Conservation (phyloP, 2,329 filamentous ascomycete species). For the Trichoderma sp. region DNA sequence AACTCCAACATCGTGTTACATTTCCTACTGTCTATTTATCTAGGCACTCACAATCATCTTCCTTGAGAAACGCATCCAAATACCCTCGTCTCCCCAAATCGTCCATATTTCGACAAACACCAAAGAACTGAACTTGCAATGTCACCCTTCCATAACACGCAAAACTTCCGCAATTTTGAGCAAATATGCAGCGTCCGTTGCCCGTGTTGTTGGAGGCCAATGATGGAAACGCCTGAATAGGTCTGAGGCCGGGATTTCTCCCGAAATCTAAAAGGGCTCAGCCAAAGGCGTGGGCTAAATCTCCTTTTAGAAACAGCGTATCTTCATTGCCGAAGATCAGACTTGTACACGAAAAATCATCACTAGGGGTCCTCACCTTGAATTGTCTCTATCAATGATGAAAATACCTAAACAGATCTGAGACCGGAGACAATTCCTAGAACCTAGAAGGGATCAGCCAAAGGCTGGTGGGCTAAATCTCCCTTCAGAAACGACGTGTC, state of each 20-base stretch:
- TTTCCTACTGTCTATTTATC: neutral
- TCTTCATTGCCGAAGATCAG: neutral
- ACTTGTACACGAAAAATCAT: neutral
- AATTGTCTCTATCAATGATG: neutral
- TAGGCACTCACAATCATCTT: neutral
- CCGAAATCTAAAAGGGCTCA: neutral
- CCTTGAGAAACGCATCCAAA: neutral
- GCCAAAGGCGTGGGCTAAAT: neutral
- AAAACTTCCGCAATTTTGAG: neutral
- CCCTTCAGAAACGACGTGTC: neutral
- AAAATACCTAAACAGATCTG: neutral
- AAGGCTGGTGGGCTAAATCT: neutral
- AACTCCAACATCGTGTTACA: neutral
- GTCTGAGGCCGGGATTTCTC: neutral
- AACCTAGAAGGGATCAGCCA: neutral
- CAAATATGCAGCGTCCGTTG: neutral
- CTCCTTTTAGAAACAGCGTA: neutral
- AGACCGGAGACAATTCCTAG: neutral
- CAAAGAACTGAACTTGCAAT: too few relatives aligned
- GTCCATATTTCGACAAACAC: neutral
- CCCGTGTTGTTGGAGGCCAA: neutral
- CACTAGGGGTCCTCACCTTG: neutral
- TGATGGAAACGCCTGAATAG: neutral
- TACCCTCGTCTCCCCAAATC: neutral
- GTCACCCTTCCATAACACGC: neutral